Conservation (phyloP, 352 stramenopile genomes). For the Phytophthora palmivora region DNA sequence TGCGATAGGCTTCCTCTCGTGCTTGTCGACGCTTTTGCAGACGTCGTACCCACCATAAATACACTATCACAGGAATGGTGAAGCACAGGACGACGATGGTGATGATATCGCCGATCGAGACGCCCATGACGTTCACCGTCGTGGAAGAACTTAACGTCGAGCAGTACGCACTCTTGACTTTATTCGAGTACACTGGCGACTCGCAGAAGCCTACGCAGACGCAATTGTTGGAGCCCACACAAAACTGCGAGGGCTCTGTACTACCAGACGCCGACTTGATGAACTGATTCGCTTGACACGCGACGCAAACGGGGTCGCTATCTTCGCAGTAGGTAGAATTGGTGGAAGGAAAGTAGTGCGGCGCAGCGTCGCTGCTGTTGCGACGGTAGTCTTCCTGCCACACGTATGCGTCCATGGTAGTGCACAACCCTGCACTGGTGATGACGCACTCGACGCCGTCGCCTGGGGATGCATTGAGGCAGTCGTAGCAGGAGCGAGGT, state of each 20-base stretch:
- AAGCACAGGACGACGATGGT: constrained; percentile 39
- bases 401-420: constrained; percentile 38
- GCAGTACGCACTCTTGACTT: constrained; percentile 31
- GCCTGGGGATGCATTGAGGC: constrained; percentile 35
- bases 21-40: constrained; percentile 13
- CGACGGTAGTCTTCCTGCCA: constrained; percentile 40
- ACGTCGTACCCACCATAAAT: constrained; percentile 24
- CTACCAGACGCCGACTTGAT: constrained; percentile 19
- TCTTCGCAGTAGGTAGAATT: constrained; percentile 54
- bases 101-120: constrained; percentile 34
- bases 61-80: constrained; percentile 28
- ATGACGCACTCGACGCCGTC: constrained; percentile 36
- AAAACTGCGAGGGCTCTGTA: constrained; percentile 39
- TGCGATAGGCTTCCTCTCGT: constrained; percentile 16
- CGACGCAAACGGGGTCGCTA: constrained; percentile 27
- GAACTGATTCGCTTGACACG: constrained; percentile 20
- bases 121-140: constrained; percentile 28
- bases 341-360: constrained; percentile 43
- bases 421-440: constrained; percentile 37
- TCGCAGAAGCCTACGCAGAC: constrained; percentile 47
- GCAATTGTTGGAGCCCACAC: constrained; percentile 34
- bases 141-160: constrained; percentile 17
- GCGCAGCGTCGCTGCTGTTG: constrained; percentile 28
- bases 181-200: constrained; percentile 32
- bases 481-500: constrained; percentile 47